Evolutionary conservation across 106 monocot genomes (phyloP).

Genomic region (Acorus gramineus): DNA sequence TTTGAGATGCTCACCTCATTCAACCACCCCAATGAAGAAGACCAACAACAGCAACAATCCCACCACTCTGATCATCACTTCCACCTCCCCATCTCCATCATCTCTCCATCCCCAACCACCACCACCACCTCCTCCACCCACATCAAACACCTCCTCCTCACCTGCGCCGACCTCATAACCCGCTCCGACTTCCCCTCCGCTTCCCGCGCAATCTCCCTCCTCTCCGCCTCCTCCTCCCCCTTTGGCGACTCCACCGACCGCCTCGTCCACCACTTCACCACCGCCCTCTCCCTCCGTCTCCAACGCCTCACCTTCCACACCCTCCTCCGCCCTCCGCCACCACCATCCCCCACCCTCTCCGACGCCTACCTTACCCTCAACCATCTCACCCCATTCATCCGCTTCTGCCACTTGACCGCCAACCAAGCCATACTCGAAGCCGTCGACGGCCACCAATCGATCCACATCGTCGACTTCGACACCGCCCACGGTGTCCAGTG

Average conservation of each 20-base stretch:
- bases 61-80: conserved; percentile 1
- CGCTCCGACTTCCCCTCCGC: conserved; percentile 34
- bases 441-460: conserved; percentile 23
- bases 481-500: conserved; percentile 82
- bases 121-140: conserved; percentile 3
- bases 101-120: background rate
- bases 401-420: conserved; percentile 92
- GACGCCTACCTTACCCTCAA: conserved; percentile 61
- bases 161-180: conserved; percentile 60
- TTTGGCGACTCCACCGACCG: conserved; percentile 4
- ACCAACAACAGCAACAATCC: too few species aligned
- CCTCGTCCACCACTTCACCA: conserved; percentile 60
- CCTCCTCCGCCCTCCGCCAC: conserved; percentile 1
- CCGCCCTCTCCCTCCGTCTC: conserved; percentile 57
- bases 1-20: background rate
- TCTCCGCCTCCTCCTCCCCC: too few species aligned
- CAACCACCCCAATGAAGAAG: too few species aligned
- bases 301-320: conserved; percentile 9
- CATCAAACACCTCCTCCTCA: conserved; percentile 42
- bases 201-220: background rate
- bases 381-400: conserved; percentile 83
- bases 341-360: conserved; percentile 8
- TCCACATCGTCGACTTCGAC: conserved; percentile 94
- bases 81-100: conserved; percentile 2
- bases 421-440: conserved; percentile 98